Conservation (phyloP, 495 filamentous ascomycete species). For the Aspergillus homomorphus region DNA sequence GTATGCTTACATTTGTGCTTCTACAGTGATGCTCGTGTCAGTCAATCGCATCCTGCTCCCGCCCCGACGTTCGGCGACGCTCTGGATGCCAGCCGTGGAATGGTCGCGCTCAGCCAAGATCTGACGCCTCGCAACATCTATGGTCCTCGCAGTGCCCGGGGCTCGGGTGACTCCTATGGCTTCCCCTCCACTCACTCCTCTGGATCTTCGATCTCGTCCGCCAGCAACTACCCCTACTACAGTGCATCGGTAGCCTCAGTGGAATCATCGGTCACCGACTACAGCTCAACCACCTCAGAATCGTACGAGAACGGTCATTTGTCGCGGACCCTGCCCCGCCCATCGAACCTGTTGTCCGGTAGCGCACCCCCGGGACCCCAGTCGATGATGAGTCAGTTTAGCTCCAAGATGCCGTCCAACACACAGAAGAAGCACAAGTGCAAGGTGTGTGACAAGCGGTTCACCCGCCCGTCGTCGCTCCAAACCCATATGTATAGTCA, state of each 20-base stretch:
- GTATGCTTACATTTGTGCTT: slow-evolving; percentile 10
- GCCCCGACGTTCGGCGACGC: slow-evolving; percentile 57
- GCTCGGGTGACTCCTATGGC: slow-evolving; percentile 86
- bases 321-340: slow-evolving; percentile 80
- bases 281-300: slow-evolving; percentile 80
- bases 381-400: slow-evolving; percentile 99
- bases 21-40: slow-evolving; percentile 58
- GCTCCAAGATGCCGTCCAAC: slow-evolving; percentile 91
- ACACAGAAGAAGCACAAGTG: slow-evolving; percentile 99
- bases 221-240: slow-evolving; percentile 68
- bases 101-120: slow-evolving; percentile 91
- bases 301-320: slow-evolving; percentile 71
- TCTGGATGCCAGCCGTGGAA: slow-evolving; percentile 84
- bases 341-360: slow-evolving; percentile 64
- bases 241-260: slow-evolving; percentile 74
- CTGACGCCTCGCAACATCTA: slow-evolving; percentile 84
- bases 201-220: slow-evolving; percentile 92
- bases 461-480: slow-evolving; percentile 91
- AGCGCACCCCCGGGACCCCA: slow-evolving; percentile 77
- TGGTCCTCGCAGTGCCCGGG: slow-evolving; percentile 61
- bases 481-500: slow-evolving; percentile 99
- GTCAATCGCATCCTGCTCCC: slow-evolving; percentile 35
- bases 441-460: slow-evolving; percentile 98
- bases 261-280: slow-evolving; percentile 91
- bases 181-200: slow-evolving; percentile 89